phyloP scores from a whole-genome alignment of 495 filamentous ascomycete genomes.

The Tuber borchii region DNA sequence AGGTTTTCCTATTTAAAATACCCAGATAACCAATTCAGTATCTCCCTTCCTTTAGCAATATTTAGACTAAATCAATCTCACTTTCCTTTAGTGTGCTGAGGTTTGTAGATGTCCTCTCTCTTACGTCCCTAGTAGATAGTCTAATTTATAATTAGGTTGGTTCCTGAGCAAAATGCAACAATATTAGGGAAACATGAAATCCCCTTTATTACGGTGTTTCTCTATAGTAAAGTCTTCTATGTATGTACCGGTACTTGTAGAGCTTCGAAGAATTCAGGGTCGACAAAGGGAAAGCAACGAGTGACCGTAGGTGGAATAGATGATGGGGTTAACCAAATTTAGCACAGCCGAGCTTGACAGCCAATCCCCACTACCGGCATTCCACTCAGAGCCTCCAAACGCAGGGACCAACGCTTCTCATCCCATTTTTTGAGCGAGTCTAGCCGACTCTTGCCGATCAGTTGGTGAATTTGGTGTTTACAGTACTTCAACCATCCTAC shows the following conservation, averaged over 20 bases:
- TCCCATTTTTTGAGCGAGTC: neutral
- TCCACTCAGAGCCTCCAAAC: neutral
- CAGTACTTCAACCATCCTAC: neutral
- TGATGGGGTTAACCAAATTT: neutral
- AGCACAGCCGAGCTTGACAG: neutral
- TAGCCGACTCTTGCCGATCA: neutral
- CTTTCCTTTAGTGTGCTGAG: too few relatives aligned
- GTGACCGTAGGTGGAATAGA: neutral
- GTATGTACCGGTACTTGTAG: neutral
- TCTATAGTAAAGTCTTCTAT: too few relatives aligned
- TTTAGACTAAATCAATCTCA: too few relatives aligned
- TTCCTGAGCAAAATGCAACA: too few relatives aligned
- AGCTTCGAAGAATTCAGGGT: neutral
- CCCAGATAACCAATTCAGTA: too few relatives aligned
- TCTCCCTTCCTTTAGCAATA: too few relatives aligned
- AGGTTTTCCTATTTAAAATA: neutral
- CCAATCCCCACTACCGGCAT: neutral
- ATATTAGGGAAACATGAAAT: too few relatives aligned
- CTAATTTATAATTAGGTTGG: too few relatives aligned
- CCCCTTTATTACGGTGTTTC: too few relatives aligned
- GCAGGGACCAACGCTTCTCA: neutral
- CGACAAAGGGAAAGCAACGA: neutral
- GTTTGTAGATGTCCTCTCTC: too few relatives aligned
- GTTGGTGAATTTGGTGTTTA: neutral
- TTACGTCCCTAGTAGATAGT: too few relatives aligned